A percentile compares a stretch with the other conserved stretches of the same genome.
Evolutionary conservation across 2,329 filamentous ascomycete species (phyloP).

Genomic region (Fusarium metavorans): DNA sequence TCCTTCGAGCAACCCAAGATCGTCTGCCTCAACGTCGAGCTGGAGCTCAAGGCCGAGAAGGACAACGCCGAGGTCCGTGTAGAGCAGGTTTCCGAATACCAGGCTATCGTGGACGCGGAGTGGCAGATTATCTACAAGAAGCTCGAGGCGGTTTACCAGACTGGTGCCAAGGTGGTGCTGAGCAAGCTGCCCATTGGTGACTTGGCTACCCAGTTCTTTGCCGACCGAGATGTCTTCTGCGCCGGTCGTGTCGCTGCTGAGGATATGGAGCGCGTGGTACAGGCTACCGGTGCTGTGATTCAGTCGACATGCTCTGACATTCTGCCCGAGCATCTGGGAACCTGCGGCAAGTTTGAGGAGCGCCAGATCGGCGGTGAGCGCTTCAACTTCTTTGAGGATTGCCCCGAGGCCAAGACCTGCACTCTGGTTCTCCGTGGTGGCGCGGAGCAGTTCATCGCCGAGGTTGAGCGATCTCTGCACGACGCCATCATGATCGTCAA

Average conservation of each 20-base stretch:
- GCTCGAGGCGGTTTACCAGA: constrained; percentile 93
- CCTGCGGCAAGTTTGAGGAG: constrained; percentile 92
- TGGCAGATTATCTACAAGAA: constrained; percentile 99
- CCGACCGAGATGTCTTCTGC: constrained; percentile 98
- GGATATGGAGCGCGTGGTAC: constrained; percentile 95
- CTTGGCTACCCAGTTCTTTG: constrained; percentile 97
- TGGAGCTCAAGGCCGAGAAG: constrained; percentile 98
- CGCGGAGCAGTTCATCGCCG: constrained; percentile 98
- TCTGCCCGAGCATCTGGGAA: constrained; percentile 86
- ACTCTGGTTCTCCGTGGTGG: constrained; percentile 94
- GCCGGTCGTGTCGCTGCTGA: constrained; percentile 91
- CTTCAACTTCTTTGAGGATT: constrained; percentile 98
- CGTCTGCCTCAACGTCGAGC: constrained; percentile 95
- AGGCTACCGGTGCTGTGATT: constrained; percentile 90
- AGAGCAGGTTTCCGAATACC: constrained; percentile 98
- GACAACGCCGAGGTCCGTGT: constrained; percentile 99
- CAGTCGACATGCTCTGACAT: constrained; percentile 99
- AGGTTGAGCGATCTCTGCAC: constrained; percentile 96
- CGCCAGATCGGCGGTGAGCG: constrained; percentile 96
- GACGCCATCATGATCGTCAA: constrained; percentile 99
- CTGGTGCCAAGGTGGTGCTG: constrained; percentile 95
- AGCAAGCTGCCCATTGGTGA: constrained; percentile 98
- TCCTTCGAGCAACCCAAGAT: constrained; percentile 95
- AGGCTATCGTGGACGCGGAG: constrained; percentile 98
- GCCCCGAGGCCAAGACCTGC: constrained; percentile 95